phyloP scores from a whole-genome alignment of 2,329 filamentous ascomycete species.

The Colletotrichum lentis region DNA sequence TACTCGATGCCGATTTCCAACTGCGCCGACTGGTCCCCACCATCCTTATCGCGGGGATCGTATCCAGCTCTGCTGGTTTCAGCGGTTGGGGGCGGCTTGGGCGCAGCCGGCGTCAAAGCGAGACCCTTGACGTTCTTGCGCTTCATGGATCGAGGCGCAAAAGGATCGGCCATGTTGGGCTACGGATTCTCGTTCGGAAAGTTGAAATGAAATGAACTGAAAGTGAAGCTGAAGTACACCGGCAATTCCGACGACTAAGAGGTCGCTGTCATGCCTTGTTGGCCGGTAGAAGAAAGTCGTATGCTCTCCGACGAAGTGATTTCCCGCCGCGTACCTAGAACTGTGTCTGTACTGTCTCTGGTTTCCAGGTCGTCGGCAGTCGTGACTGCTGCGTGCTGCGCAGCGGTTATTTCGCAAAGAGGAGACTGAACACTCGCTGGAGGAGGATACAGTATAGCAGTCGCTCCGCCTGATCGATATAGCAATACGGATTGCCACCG shows the following conservation, averaged over 20 bases:
- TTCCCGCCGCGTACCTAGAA: neutral
- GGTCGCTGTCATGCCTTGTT: slow-evolving; percentile 12
- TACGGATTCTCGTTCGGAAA: neutral
- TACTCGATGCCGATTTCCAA: slow-evolving; percentile 98
- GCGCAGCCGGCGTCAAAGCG: slow-evolving; percentile 80
- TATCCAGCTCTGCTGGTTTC: slow-evolving; percentile 72
- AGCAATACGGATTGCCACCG: neutral
- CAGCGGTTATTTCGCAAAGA: neutral
- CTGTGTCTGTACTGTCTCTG: neutral
- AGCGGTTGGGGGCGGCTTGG: slow-evolving; percentile 75
- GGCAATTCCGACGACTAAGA: slow-evolving; percentile 15
- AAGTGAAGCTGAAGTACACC: slow-evolving; percentile 17
- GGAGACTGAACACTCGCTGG: neutral
- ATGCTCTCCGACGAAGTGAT: neutral
- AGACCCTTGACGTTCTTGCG: slow-evolving; percentile 99
- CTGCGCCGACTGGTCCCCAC: slow-evolving; percentile 67
- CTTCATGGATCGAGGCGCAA: slow-evolving; percentile 86
- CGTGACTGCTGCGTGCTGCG: neutral
- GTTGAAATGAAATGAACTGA: neutral
- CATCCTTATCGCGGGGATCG: slow-evolving; percentile 66
- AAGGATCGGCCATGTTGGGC: slow-evolving; percentile 66
- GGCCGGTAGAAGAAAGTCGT: neutral
- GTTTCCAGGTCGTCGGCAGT: neutral
- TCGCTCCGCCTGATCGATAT: neutral
- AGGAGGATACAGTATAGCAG: neutral